Percentiles rank a stretch among this genome's conserved stretches.
These are phyloP conservation scores for Rhynchospora tenuis DNA, from an alignment of 176 grass and related monocot species.

Conservation along the genomic window DNA sequence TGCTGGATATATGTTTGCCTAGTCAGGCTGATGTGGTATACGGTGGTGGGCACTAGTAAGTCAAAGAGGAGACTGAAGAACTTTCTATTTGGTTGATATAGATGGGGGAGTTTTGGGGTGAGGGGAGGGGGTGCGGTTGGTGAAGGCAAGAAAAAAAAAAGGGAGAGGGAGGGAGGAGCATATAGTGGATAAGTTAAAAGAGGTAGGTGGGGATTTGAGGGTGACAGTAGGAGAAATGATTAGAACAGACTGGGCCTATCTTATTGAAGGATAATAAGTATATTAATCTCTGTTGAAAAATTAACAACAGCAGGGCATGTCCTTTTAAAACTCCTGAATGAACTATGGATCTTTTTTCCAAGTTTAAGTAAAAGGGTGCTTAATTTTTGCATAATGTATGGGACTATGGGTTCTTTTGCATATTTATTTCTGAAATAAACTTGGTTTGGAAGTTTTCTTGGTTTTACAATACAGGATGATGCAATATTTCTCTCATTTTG, in stretches of 20 bases:
- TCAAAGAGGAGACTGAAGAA: neutral
- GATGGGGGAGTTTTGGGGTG: neutral
- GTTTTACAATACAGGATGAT: neutral
- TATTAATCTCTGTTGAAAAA: neutral
- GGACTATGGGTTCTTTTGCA: neutral
- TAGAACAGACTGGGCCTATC: neutral
- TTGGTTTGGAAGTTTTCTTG: neutral
- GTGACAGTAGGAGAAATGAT: neutral
- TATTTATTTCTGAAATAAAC: neutral
- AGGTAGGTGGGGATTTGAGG: conserved; percentile 4
- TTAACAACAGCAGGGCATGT: neutral
- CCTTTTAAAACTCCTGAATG: neutral
- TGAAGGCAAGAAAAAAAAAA: neutral
- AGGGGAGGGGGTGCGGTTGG: neutral
- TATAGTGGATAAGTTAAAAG: conserved; percentile 4
- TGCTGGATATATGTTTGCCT: neutral
- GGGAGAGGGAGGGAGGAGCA: neutral
- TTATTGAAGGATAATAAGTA: neutral
- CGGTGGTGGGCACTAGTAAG: neutral
- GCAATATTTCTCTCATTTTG: neutral
- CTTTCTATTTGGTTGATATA: neutral
- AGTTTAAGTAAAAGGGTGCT: neutral
- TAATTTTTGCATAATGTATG: neutral
- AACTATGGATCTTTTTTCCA: neutral
- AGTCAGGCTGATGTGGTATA: neutral